Base-by-base conservation (phyloP, 306 rosid species). In the Vigna hirtella region DNA sequence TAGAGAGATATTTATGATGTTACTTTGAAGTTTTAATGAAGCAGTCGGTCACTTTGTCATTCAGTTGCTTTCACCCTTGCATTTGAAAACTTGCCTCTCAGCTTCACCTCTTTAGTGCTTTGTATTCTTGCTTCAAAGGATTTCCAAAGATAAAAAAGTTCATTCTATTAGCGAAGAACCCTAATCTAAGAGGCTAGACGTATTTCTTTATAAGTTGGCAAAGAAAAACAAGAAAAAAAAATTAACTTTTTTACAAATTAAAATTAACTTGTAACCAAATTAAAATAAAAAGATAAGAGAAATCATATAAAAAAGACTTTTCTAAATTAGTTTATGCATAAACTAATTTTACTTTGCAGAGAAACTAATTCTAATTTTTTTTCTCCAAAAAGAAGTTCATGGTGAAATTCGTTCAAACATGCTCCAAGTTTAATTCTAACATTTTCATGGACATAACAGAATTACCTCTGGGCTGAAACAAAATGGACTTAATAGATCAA, bases 51-150 rank as follows among this genome's bases (percentile, higher is more conserved):
- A 58, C 43, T 57, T 58, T 20, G 12, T 24, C 30, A 58, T 13
- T 50, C 17, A 38, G 34, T 30, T 30, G 5, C 34, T 30, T 30
- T 30, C 34, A 30, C 1, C 34, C 4, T 9, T 64, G 70, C 8
- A 8, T 43, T 45, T 15, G 64, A 51, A 51, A 76, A 61, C 17
- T 61, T 45, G 7, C 17, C 50, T 59, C 12, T 48, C 49, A 45
- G 14, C 45, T 52, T 50, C 63, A 34, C 26, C 51, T 51, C 55
- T 17, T 62, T 16, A 43, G 64, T 77, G 82, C 38, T 43, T 32
- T 77, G 55, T 11, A 49, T 63, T 70, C 55, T 77, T 55, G 75
- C 85, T 82, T 77, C 70, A 22, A 82, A 82, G 80, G 12, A 66
- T 52, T 36, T 81, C 64, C 49, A 36, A 57, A 17, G 73, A 36